Conservation (phyloP, 1,139 yeast species). For the Arxiozyma telluris region DNA sequence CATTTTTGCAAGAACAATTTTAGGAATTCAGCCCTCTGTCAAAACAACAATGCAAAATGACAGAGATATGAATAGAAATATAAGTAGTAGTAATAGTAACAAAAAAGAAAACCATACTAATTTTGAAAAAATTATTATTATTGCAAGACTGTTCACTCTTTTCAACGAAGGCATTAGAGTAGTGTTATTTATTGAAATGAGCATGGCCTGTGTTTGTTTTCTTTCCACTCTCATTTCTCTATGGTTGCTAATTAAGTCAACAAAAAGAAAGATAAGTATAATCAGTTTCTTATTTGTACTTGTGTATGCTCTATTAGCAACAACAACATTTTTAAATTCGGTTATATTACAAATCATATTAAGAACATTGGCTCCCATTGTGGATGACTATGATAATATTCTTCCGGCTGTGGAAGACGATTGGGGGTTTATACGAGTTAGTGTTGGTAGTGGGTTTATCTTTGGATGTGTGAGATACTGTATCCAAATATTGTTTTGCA, state of each 20-base stretch:
- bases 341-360: constrained; percentile 10
- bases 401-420: not conserved
- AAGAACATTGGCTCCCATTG: constrained; percentile 15
- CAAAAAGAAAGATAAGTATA: not conserved
- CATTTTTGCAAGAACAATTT: constrained; percentile 10
- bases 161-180: not conserved
- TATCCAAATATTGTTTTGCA: constrained; percentile 11
- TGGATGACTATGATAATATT: not conserved
- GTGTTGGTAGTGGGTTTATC: constrained; percentile 19
- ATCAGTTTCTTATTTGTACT: constrained; percentile 6
- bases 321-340: constrained; percentile 7
- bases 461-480: constrained; percentile 15
- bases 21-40: not conserved
- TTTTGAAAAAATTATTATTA: constrained; percentile 2
- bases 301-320: constrained; percentile 6
- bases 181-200: not conserved
- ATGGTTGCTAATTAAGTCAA: not conserved
- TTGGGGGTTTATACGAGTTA: constrained; percentile 18
- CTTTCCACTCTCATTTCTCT: not conserved
- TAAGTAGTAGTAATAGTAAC: not conserved
- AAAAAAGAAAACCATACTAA: not conserved
- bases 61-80: not conserved
- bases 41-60: not conserved
- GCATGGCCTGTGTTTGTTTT: not conserved
- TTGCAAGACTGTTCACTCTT: constrained; percentile 1